phyloP scores from a whole-genome alignment of 257 asterid genomes.

The Nicotiana paniculata region DNA sequence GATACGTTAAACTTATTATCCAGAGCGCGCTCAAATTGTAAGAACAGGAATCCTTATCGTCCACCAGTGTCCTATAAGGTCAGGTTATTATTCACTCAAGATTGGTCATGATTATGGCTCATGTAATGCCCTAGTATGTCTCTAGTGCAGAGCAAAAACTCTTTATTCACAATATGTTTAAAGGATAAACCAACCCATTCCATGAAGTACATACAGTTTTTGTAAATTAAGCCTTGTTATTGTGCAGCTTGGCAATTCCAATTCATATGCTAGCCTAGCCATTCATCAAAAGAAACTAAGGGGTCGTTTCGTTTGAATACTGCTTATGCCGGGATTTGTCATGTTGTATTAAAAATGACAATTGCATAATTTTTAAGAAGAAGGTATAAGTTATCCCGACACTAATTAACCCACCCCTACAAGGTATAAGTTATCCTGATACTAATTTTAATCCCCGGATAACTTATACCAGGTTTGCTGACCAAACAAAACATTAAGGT shows the following conservation, averaged over 20 bases:
- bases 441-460: too few species aligned
- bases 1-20: not conserved
- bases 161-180: not conserved
- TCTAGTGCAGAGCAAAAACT: not conserved
- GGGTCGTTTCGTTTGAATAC: too few species aligned
- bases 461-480: too few species aligned
- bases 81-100: conserved; percentile 6
- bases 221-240: not conserved
- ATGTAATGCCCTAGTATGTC: not conserved
- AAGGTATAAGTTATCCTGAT: too few species aligned
- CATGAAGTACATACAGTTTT: not conserved
- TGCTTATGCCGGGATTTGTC: too few species aligned
- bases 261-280: not conserved
- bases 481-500: too few species aligned
- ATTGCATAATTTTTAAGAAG: too few species aligned
- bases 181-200: not conserved
- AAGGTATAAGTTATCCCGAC: too few species aligned
- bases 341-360: too few species aligned
- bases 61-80: conserved; percentile 53
- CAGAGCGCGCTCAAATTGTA: not conserved
- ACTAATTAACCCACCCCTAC: too few species aligned
- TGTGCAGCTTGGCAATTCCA: conserved; percentile 16
- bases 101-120: not conserved
- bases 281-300: conserved; percentile 1
- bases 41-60: conserved; percentile 48